phyloP scores from a whole-genome alignment of 2,329 filamentous ascomycete species.

The Proliferodiscus dingleyae region DNA sequence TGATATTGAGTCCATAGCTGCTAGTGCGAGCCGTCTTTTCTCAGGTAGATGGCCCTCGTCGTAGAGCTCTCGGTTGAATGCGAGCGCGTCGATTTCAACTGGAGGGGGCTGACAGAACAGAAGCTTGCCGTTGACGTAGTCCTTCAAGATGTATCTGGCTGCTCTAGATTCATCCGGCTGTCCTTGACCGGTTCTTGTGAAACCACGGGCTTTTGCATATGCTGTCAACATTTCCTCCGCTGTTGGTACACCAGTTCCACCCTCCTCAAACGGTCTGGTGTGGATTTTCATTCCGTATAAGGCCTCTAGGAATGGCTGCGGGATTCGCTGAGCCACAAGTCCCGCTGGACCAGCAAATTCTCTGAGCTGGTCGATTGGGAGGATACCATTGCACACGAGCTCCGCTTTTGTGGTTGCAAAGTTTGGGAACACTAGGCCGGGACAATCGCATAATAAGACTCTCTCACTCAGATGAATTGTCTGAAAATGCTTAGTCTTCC shows the following conservation, averaged over 20 bases:
- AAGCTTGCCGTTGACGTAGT: conserved; percentile 95
- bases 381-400: conserved; percentile 87
- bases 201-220: conserved; percentile 85
- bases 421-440: conserved; percentile 96
- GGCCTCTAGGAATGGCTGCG: conserved; percentile 82
- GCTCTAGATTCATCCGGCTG: conserved; percentile 92
- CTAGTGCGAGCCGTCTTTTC: conserved; percentile 67
- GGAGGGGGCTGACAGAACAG: conserved; percentile 89
- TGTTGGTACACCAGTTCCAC: conserved; percentile 81
- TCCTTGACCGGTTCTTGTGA: conserved; percentile 81
- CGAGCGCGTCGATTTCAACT: conserved; percentile 59
- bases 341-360: conserved; percentile 85
- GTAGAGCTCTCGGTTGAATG: conserved; percentile 90
- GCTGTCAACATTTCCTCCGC: conserved; percentile 79
- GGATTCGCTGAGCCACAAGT: conserved; percentile 79
- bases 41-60: conserved; percentile 75
- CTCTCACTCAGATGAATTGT: conserved; percentile 89
- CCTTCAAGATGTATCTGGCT: conserved; percentile 84
- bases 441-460: conserved; percentile 94
- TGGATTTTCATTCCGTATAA: conserved; percentile 89
- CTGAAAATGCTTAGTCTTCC: conserved; percentile 99
- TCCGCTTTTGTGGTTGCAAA: conserved; percentile 96
- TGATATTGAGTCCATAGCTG: conserved; percentile 32
- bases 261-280: conserved; percentile 79
- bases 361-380: conserved; percentile 93